Evolutionary conservation across 495 filamentous ascomycete genomes (phyloP).

Genomic region (Barbatosphaeria neglecta): DNA sequence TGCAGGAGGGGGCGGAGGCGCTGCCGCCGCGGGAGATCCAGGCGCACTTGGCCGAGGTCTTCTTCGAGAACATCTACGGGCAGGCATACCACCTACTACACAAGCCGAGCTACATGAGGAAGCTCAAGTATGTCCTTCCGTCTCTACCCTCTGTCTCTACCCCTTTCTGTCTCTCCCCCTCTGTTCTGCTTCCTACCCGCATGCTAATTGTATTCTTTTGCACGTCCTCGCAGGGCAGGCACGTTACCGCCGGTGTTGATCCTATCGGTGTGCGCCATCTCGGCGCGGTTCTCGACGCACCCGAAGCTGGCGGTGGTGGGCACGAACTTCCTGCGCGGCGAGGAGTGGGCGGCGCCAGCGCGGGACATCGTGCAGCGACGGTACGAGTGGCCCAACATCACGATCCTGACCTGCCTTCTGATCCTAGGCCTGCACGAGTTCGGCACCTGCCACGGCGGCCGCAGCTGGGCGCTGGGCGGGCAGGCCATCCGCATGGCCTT

Average conservation of each 20-base stretch:
- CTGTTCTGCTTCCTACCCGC: no score
- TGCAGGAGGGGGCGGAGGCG: constrained; percentile 72
- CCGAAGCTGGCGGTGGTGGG: constrained; percentile 66
- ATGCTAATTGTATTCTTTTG: no score
- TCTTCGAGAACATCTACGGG: constrained; percentile 92
- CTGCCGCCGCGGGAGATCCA: constrained; percentile 83
- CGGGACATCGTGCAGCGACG: constrained; percentile 71
- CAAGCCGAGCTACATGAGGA: constrained; percentile 91
- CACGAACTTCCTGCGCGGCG: constrained; percentile 81
- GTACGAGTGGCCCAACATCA: constrained; percentile 93
- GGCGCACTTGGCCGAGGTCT: constrained; percentile 87
- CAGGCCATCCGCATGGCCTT: constrained; percentile 96
- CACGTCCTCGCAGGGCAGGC: constrained; percentile 29
- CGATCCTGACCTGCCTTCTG: constrained; percentile 77
- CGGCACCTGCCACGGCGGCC: constrained; percentile 89
- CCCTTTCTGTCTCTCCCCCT: not conserved
- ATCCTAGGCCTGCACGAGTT: constrained; percentile 90
- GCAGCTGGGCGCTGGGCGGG: constrained; percentile 90
- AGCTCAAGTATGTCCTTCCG: constrained; percentile 45
- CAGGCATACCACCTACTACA: constrained; percentile 93
- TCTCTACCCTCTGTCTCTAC: not conserved
- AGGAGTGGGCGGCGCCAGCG: constrained; percentile 77
- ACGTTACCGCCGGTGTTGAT: constrained; percentile 71
- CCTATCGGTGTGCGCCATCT: constrained; percentile 83
- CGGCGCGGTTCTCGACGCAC: constrained; percentile 91